Conservation (phyloP, 768 basidiomycete genomes). For the Scleroderma bovista region DNA sequence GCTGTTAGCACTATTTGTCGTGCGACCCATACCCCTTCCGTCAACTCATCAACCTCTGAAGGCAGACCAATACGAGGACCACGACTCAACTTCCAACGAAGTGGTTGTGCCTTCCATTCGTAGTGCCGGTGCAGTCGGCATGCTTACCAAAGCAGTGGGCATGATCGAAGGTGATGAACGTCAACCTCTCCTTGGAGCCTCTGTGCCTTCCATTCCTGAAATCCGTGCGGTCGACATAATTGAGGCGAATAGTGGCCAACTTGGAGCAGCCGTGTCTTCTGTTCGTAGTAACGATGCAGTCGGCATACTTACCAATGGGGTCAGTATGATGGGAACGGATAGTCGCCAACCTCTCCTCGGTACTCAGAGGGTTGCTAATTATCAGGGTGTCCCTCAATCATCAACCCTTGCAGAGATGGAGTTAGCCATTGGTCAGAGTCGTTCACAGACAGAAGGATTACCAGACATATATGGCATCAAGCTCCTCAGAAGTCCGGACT, state of each 20-base stretch:
- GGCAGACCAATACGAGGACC: background rate
- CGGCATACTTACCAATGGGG: background rate
- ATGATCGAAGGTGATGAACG: background rate
- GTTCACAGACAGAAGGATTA: slow-evolving; percentile 14
- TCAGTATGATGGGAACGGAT: background rate
- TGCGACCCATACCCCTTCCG: slow-evolving; percentile 55
- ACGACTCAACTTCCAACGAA: background rate
- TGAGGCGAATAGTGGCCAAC: no score
- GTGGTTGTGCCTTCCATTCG: background rate
- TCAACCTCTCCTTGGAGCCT: background rate
- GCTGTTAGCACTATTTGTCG: slow-evolving; percentile 62
- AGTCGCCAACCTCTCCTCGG: background rate
- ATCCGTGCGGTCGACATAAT: no score
- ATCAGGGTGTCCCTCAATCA: background rate
- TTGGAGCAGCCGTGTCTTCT: background rate
- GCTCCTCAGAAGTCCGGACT: slow-evolving; percentile 50
- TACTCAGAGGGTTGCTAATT: no score
- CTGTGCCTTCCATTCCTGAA: no score
- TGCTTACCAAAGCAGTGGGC: background rate
- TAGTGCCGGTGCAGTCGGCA: background rate
- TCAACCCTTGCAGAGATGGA: background rate
- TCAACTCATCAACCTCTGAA: slow-evolving; percentile 25
- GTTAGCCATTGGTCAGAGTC: background rate
- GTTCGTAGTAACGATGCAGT: background rate
- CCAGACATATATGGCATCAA: slow-evolving; percentile 51